These are phyloP conservation scores for Mycena haematopus DNA, from an alignment of 768 basidiomycete genomes.

Conservation along the genomic window DNA sequence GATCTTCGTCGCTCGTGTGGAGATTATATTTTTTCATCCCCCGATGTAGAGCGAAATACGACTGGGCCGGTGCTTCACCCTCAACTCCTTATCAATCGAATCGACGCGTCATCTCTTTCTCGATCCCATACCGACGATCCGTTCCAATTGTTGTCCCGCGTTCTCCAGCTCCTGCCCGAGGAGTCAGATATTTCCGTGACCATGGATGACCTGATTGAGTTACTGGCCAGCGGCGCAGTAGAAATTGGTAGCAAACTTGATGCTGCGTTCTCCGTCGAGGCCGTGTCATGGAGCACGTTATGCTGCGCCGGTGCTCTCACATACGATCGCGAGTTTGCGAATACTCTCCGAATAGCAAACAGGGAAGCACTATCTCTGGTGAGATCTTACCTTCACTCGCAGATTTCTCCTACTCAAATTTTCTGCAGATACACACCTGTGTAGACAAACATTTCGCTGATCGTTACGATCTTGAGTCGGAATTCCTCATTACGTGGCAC, in stretches of 20 bases:
- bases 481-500: no score
- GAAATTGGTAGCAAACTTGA: neutral
- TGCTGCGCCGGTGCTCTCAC: slow-evolving; percentile 7
- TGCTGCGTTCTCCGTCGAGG: neutral
- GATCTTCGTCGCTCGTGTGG: slow-evolving; percentile 12
- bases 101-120: no score
- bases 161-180: neutral
- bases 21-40: neutral
- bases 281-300: slow-evolving; percentile 3
- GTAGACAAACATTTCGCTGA: no score
- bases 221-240: slow-evolving; percentile 10
- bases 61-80: slow-evolving; percentile 7
- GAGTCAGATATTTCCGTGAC: neutral
- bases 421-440: no score
- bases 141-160: neutral
- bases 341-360: slow-evolving; percentile 6
- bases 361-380: no score
- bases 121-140: neutral
- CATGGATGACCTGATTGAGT: slow-evolving; percentile 2
- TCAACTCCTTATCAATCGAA: neutral
- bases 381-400: slow-evolving; percentile 43
- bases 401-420: no score
- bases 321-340: neutral
- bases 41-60: neutral
- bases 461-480: no score